phyloP scores from a whole-genome alignment of 768 basidiomycete species.

The Lactarius trivialis region DNA sequence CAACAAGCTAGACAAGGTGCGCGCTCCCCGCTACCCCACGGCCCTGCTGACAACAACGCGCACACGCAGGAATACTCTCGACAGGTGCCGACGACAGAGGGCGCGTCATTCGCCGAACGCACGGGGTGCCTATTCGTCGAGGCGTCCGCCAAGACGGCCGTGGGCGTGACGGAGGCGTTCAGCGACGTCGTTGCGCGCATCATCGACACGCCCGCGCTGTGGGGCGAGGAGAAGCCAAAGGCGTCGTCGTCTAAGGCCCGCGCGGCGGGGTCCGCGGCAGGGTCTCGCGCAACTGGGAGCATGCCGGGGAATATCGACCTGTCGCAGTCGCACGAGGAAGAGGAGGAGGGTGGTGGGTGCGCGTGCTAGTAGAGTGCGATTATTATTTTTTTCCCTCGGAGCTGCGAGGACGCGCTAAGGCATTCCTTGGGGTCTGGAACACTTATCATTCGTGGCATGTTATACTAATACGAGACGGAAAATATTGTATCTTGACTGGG shows the following conservation, averaged over 20 bases:
- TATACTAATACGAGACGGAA: no score
- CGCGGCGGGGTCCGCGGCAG: constrained; percentile 1
- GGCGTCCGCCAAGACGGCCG: constrained; percentile 86
- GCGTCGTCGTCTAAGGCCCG: constrained; percentile 21
- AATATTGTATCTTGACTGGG: no score
- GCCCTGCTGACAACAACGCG: not conserved
- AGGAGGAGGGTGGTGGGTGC: constrained; percentile 29
- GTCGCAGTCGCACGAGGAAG: constrained; percentile 20
- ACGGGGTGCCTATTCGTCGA: constrained; percentile 88
- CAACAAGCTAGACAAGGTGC: constrained; percentile 88
- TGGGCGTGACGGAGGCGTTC: constrained; percentile 74
- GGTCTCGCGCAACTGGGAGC: constrained; percentile 11
- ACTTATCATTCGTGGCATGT: no score
- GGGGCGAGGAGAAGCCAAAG: constrained; percentile 38
- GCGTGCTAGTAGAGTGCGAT: constrained; percentile 26
- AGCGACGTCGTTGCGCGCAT: constrained; percentile 76
- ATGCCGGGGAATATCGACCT: constrained; percentile 43
- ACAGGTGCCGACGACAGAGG: constrained; percentile 77
- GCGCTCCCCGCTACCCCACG: not conserved
- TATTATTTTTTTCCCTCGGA: not conserved
- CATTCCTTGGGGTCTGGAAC: no score
- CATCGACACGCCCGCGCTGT: constrained; percentile 75
- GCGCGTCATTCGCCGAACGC: constrained; percentile 67
- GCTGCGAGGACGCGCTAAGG: no score
- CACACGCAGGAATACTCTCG: constrained; percentile 78